Percentiles rank a stretch among this genome's conserved stretches.
These are phyloP conservation scores for Pseudogymnoascus sp. DNA, from an alignment of 2,329 filamentous ascomycete species.

Conservation along the genomic window DNA sequence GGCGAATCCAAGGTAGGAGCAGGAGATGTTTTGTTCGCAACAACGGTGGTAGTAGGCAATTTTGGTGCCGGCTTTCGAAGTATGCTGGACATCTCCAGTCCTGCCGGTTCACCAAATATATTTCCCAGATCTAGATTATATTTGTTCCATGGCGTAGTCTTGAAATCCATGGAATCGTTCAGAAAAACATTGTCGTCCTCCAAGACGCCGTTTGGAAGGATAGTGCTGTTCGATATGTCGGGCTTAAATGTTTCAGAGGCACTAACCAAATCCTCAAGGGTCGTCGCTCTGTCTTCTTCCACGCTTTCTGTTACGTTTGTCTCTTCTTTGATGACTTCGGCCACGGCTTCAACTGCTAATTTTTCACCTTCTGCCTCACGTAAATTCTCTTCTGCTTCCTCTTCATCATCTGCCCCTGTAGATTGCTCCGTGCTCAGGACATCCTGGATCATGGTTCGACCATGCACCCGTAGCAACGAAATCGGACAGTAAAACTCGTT, in stretches of 20 bases:
- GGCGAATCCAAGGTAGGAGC: background rate
- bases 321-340: conserved; percentile 19
- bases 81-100: background rate
- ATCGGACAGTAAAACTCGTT: conserved; percentile 96
- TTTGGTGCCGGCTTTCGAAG: background rate
- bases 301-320: conserved; percentile 10
- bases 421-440: conserved; percentile 67
- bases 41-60: background rate
- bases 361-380: conserved; percentile 16
- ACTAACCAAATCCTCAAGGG: conserved; percentile 25
- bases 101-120: background rate
- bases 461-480: conserved; percentile 83
- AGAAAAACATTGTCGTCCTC: conserved; percentile 7
- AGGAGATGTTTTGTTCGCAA: background rate
- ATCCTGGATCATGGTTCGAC: conserved; percentile 89
- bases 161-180: conserved; percentile 11
- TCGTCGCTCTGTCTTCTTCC: conserved; percentile 27
- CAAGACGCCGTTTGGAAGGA: background rate
- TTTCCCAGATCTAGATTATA: background rate
- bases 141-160: conserved; percentile 15
- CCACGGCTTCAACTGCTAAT: conserved; percentile 29
- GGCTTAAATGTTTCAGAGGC: conserved; percentile 14
- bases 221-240: background rate
- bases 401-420: conserved; percentile 58
- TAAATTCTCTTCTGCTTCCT: conserved; percentile 35